Evolutionary conservation across 2,329 filamentous ascomycete species (phyloP), one percentile per base, ranked within the genome.

Genomic region (Fusarium sp.): DNA sequence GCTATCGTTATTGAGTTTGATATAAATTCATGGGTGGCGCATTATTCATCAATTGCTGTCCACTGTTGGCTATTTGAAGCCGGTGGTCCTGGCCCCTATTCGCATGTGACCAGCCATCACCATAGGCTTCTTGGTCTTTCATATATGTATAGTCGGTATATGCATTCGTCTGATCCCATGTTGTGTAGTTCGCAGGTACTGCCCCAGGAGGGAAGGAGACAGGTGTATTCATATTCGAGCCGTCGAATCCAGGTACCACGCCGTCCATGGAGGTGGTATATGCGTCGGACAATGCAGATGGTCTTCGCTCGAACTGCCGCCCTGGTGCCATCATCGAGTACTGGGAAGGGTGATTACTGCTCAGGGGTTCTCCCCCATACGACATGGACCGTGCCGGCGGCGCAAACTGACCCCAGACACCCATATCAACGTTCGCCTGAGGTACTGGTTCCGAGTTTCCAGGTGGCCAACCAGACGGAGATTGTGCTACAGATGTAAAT

Each of bases 371-470:
- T 44, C 81, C 80, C 29, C 84, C 80, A 51, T 84, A 86, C 0
- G 85, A 86, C 72, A 86, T 77, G 7, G 85, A 86, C 46, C 85
- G 81, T 29, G 77, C 73, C 16, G 80, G 79, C 8, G 82, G 79
- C 4, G 81, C 76, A 81, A 86, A 61, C 75, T 77, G 53, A 71
- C 78, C 82, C 79, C 85, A 88, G 10, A 77, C 18, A n/a, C 34
- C 72, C 62, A 84, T 76, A 24, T 86, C 64, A n/a, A 56, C 22
- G 13, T 67, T 83, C 46, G 84, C 83, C 20, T 83, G 80, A 42
- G 80, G 72, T 12, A 78, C 76, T 32, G 81, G 60, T 40, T 84
- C 81, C 9, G 81, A 75, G 52, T 58, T 66, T 47, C 69, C 75
- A 25, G 79, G 77, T 30, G 81, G 75, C 85, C 85, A 86, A 4